Percentiles rank a stretch among this genome's conserved stretches.
Evolutionary conservation across 2,329 filamentous ascomycete species (phyloP).

Genomic region (Talaromyces sp.): DNA sequence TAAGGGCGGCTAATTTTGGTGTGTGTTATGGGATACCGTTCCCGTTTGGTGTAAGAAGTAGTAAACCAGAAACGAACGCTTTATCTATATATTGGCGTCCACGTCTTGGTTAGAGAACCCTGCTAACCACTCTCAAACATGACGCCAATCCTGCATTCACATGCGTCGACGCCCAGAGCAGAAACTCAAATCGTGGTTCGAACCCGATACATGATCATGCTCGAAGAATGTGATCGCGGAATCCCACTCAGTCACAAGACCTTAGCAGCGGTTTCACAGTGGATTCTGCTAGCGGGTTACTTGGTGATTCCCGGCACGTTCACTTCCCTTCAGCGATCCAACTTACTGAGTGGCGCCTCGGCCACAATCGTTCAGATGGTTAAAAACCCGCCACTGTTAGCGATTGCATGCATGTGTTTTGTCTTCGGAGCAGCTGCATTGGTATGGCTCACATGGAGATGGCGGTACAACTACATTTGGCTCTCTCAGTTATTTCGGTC

Average conservation of each 20-base stretch:
- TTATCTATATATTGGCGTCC: not conserved
- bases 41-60: not conserved
- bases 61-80: not conserved
- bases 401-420: not conserved
- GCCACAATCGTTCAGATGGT: not conserved
- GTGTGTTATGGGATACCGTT: not conserved
- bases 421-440: not conserved
- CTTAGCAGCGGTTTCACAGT: slow-evolving; percentile 42
- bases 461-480: slow-evolving; percentile 2
- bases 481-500: not conserved
- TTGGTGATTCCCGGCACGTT: slow-evolving; percentile 54
- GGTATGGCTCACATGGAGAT: not conserved
- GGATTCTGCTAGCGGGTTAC: slow-evolving; percentile 53
- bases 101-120: not conserved
- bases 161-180: not conserved
- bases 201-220: slow-evolving; percentile 47
- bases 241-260: slow-evolving; percentile 42
- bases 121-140: not conserved
- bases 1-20: not conserved
- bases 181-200: not conserved
- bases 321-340: slow-evolving; percentile 40
- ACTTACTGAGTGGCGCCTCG: slow-evolving; percentile 22
- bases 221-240: slow-evolving; percentile 43
- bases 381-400: not conserved
- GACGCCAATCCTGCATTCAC: not conserved